Evolutionary conservation across 2,329 filamentous ascomycete genomes (phyloP).

Genomic region (Diaporthe velutina): DNA sequence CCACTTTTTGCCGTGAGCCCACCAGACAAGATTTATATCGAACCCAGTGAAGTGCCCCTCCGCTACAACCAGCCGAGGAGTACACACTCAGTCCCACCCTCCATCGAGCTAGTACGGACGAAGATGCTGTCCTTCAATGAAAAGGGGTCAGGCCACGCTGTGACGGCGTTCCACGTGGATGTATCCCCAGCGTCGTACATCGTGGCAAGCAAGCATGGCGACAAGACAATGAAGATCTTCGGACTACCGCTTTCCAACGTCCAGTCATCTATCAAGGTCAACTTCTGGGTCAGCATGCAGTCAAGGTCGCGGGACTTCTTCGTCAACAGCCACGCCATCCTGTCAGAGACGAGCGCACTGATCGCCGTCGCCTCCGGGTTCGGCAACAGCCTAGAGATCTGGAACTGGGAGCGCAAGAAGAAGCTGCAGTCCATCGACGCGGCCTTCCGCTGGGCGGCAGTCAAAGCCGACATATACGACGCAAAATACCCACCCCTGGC

Average conservation of each 20-base stretch:
- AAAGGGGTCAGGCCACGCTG: slow-evolving; percentile 46
- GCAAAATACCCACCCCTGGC: slow-evolving; percentile 50
- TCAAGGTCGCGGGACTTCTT: slow-evolving; percentile 56
- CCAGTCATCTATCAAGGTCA: slow-evolving; percentile 51
- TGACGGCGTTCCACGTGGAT: slow-evolving; percentile 51
- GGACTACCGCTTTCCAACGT: slow-evolving; percentile 45
- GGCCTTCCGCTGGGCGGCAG: slow-evolving; percentile 55
- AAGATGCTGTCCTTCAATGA: slow-evolving; percentile 47
- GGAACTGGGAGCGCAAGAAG: slow-evolving; percentile 55
- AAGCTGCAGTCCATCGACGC: slow-evolving; percentile 53
- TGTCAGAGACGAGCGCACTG: slow-evolving; percentile 53
- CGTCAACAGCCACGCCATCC: slow-evolving; percentile 56
- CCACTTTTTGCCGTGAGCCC: slow-evolving; percentile 34
- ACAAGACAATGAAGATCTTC: slow-evolving; percentile 47
- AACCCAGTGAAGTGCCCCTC: slow-evolving; percentile 15
- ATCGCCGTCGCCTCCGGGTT: slow-evolving; percentile 55
- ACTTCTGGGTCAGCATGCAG: slow-evolving; percentile 54
- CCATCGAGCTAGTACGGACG: slow-evolving; percentile 32
- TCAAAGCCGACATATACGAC: slow-evolving; percentile 51
- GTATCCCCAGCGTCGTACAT: slow-evolving; percentile 50
- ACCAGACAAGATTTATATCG: slow-evolving; percentile 36
- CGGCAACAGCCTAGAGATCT: slow-evolving; percentile 54
- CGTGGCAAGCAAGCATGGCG: slow-evolving; percentile 51
- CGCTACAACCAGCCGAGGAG: background rate
- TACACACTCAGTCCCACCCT: background rate